Conservation (phyloP, 169 alveolate species). For the Condylostoma magnum region DNA sequence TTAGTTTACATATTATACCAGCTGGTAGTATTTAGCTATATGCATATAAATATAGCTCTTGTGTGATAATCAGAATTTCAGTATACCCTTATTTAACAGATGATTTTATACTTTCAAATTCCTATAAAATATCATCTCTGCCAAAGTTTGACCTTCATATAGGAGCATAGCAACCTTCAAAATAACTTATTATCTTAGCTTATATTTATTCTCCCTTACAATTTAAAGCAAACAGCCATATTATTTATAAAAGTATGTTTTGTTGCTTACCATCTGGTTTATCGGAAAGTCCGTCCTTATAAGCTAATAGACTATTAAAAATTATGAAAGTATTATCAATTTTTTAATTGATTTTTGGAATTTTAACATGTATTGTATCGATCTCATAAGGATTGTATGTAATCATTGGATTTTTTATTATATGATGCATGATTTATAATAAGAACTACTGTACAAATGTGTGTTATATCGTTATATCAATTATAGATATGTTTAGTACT, state of each 20-base stretch:
- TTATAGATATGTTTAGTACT: background rate
- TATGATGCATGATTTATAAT: background rate
- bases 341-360: conserved; percentile 2
- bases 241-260: conserved; percentile 11
- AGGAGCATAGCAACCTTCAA: no score
- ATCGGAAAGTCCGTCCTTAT: background rate
- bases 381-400: conserved; percentile 9
- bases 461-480: background rate
- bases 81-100: no score
- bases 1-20: no score
- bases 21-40: no score
- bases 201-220: no score
- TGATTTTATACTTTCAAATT: no score
- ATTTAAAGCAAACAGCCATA: no score
- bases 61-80: no score
- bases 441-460: conserved; percentile 22
- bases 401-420: conserved; percentile 1
- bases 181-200: no score
- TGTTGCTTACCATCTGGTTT: conserved; percentile 15
- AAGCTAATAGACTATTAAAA: background rate
- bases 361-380: background rate
- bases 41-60: no score
- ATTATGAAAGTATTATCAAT: background rate
- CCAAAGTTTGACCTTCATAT: no score
- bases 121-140: no score